phyloP scores from a whole-genome alignment of 192 early-diverging fungal genomes.

The Backusella circina region DNA sequence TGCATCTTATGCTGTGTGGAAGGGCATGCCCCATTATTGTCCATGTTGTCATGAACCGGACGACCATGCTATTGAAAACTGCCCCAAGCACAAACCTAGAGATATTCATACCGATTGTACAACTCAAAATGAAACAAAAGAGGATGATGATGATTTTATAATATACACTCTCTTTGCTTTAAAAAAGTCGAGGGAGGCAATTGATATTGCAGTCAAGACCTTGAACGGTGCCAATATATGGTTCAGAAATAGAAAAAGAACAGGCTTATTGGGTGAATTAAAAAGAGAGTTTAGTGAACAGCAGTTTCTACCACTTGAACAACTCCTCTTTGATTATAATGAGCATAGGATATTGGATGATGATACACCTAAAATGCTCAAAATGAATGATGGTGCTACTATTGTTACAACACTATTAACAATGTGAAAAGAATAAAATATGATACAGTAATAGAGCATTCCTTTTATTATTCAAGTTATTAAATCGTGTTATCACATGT shows the following conservation, averaged over 20 bases:
- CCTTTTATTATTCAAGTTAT: too few species aligned
- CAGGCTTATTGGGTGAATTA: neutral
- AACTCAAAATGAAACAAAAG: too few species aligned
- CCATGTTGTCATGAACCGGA: neutral
- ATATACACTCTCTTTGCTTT: too few species aligned
- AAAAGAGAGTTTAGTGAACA: neutral
- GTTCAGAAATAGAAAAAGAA: neutral
- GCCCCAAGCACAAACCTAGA: neutral
- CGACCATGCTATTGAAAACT: neutral
- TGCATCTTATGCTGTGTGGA: neutral
- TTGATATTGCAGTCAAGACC: neutral
- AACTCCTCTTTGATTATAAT: neutral
- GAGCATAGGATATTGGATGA: neutral
- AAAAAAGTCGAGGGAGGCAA: too few species aligned
- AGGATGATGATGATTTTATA: too few species aligned
- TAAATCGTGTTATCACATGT: too few species aligned
- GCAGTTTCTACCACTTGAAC: neutral
- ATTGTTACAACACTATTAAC: neutral
- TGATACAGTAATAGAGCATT: neutral
- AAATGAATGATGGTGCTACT: neutral
- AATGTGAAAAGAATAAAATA: neutral
- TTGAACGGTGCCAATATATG: neutral
- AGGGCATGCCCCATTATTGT: neutral
- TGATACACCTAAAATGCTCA: neutral
- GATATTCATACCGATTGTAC: neutral